Conservation (phyloP, 352 stramenopile species). For the Globisporangium canariense region DNA sequence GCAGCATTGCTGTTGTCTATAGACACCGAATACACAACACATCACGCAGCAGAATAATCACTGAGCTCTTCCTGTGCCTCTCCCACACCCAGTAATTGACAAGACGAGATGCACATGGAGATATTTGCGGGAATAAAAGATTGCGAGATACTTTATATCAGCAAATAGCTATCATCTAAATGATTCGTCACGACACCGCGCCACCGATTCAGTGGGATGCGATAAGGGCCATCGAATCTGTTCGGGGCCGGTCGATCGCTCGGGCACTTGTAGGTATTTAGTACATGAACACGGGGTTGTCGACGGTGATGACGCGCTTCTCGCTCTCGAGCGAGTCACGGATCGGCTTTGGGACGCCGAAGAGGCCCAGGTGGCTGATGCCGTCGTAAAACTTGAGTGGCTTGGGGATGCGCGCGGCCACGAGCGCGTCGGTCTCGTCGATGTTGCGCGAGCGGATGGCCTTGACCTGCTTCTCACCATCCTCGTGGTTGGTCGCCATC, state of each 20-base stretch:
- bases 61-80: background rate
- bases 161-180: constrained; percentile 15
- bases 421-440: constrained; percentile 60
- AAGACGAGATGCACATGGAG: background rate
- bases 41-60: background rate
- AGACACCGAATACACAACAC: constrained; percentile 1
- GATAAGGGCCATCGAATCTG: too few species aligned
- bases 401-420: constrained; percentile 54
- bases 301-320: constrained; percentile 92
- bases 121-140: background rate
- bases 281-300: constrained; percentile 97
- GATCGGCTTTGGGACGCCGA: constrained; percentile 90
- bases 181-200: constrained; percentile 14
- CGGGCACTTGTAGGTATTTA: constrained; percentile 37
- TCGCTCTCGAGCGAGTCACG: constrained; percentile 85
- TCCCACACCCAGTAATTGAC: background rate
- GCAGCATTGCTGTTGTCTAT: background rate
- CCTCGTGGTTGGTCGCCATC: constrained; percentile 82
- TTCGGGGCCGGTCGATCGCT: background rate
- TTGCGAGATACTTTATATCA: constrained; percentile 8
- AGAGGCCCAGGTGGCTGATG: constrained; percentile 86
- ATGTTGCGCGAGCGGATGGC: constrained; percentile 52
- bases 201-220: too few species aligned
- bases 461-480: constrained; percentile 43
- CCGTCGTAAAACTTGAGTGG: constrained; percentile 92